A percentile compares a stretch with the other conserved stretches of the same genome.
Evolutionary conservation across 2,329 filamentous ascomycete species (phyloP).

Genomic region (Shiraia sp.): DNA sequence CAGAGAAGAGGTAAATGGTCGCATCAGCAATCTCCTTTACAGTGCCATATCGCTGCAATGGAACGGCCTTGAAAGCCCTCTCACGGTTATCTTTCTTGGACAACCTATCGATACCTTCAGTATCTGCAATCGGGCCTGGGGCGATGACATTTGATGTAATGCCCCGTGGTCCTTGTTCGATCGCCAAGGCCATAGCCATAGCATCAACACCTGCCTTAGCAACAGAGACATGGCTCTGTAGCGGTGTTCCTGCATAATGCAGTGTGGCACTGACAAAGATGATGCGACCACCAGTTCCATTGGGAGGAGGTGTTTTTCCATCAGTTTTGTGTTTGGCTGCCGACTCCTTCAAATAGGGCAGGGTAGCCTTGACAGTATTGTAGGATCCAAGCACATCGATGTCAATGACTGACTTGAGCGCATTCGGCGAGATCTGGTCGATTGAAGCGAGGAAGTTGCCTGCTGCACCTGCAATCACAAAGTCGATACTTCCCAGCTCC

Average conservation of each 20-base stretch:
- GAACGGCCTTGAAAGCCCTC: slow-evolving; percentile 54
- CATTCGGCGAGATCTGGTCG: slow-evolving; percentile 79
- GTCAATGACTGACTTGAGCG: slow-evolving; percentile 93
- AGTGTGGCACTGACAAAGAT: slow-evolving; percentile 89
- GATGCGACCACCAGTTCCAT: slow-evolving; percentile 76
- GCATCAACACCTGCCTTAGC: slow-evolving; percentile 92
- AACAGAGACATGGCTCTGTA: slow-evolving; percentile 87
- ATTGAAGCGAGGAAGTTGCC: slow-evolving; percentile 94
- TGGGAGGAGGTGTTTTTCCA: slow-evolving; percentile 52
- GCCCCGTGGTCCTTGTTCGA: slow-evolving; percentile 89
- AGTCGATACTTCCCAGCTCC: slow-evolving; percentile 88
- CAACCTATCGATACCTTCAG: slow-evolving; percentile 64
- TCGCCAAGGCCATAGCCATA: slow-evolving; percentile 74
- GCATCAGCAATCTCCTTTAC: slow-evolving; percentile 91
- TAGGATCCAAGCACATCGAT: slow-evolving; percentile 94
- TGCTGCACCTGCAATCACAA: slow-evolving; percentile 90
- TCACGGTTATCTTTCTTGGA: slow-evolving; percentile 39
- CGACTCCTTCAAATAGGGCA: slow-evolving; percentile 80
- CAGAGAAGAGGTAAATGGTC: slow-evolving; percentile 85
- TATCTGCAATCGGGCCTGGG: slow-evolving; percentile 82
- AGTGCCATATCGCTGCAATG: slow-evolving; percentile 74
- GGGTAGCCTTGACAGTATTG: slow-evolving; percentile 90
- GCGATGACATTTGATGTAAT: slow-evolving; percentile 87
- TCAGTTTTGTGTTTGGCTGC: slow-evolving; percentile 65
- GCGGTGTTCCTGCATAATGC: slow-evolving; percentile 82